These are phyloP conservation scores for Phoenix roebelenii DNA, from an alignment of 176 grass and related monocot species.

Conservation along the genomic window DNA sequence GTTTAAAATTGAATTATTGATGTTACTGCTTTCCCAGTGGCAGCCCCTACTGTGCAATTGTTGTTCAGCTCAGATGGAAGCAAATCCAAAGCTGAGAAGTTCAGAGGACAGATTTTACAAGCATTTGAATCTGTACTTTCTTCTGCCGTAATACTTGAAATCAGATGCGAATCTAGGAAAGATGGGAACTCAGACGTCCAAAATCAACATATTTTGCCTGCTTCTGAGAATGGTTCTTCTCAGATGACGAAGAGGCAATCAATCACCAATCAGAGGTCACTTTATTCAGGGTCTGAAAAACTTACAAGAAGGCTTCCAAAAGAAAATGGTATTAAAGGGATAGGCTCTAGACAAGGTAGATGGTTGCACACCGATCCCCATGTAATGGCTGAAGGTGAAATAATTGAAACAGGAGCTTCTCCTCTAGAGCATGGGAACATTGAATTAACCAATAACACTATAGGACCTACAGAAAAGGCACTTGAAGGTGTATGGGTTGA, in stretches of 20 bases:
- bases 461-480: conserved; percentile 24
- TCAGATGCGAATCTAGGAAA: conserved; percentile 54
- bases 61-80: conserved; percentile 54
- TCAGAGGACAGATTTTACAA: conserved; percentile 67
- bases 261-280: conserved; percentile 46
- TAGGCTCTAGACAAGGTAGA: conserved; percentile 36
- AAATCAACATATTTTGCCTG: conserved; percentile 29
- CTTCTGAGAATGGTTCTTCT: conserved; percentile 27
- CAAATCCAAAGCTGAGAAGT: conserved; percentile 81
- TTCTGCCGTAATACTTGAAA: conserved; percentile 84
- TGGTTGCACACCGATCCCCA: conserved; percentile 79
- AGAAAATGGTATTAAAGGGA: conserved; percentile 15
- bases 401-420: conserved; percentile 51
- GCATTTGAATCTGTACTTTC: conserved; percentile 84
- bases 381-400: conserved; percentile 88
- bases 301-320: conserved; percentile 40
- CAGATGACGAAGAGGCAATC: conserved; percentile 49
- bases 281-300: conserved; percentile 48
- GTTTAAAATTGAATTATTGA: conserved; percentile 5
- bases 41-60: conserved; percentile 77
- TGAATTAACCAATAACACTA: conserved; percentile 15
- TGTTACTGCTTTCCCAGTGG: conserved; percentile 16
- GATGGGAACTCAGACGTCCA: conserved; percentile 8
- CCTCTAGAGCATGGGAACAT: conserved; percentile 19
- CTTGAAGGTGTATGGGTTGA: conserved; percentile 23